Base-by-base conservation (phyloP, 2,329 filamentous ascomycete genomes). In the Alternaria gansuensis region DNA sequence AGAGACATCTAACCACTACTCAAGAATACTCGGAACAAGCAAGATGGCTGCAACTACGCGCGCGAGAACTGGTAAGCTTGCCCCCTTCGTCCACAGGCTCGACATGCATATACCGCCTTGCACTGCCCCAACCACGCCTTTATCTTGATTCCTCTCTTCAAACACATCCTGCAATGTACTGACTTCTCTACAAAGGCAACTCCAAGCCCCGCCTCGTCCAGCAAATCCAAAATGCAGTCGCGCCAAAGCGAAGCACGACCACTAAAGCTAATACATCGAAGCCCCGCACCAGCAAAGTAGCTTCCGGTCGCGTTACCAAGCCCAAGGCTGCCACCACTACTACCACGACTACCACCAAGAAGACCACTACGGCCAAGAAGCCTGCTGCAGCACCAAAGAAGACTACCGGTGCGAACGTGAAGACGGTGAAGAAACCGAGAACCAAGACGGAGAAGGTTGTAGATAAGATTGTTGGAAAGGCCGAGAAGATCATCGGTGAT, bases 181-280 rank as follows among this genome's bases (percentile, higher is more conserved):
- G 8, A 41, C 13, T 10, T 23, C 26, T 34, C 17, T 33, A 28
- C 17, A 17, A 33, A 61, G 65, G 65, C 31, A 64, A 65, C 77
- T 81, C 82, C 63, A 81, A 80, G 73, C 83, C 84, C 61, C 82
- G 84, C 70, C 76, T 85, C 72, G 81, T 85, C 71, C 73, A 78
- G 59, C 76, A 79, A 43, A 71, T 84, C 69, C 82, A 85, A 71
- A 82, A 81, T 13, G 77, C 75, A 11, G 51, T 66, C 34, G 62
- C 74, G 37, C 67, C 80, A 74, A 81, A 78, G 71, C 74, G 71
- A 54, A 69, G 64, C 23, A 63, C 74, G 0, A 67, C 73, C 5
- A 76, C 75, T 67, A 80, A 78, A 69, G 75, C 78, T 52, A 73
- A 72, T 55, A 68, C 70, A n/a, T 65, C 64, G 14, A 75, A 75